Base-by-base conservation (phyloP, 805 yeast genomes). In the Pichia paraexigua region DNA sequence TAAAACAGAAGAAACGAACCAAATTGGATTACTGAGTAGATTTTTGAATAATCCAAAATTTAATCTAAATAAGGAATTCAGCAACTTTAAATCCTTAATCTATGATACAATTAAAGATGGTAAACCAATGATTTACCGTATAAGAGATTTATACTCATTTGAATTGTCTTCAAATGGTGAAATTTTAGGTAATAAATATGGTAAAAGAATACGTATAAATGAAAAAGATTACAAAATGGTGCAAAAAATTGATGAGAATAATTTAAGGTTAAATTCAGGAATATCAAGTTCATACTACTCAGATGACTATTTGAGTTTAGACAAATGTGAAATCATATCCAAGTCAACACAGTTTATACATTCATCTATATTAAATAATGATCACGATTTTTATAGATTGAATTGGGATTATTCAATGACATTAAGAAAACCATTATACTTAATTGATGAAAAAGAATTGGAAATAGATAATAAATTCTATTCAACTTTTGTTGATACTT, bases 361-460 rank as follows among this genome's bases (percentile, higher is more conserved):
- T 15, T 79, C 85, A 0, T 62, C 63, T 1, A 65, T 71, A 43
- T 68, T 77, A 47, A 54, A 58, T 3, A 68, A 71, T 66, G 61
- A 64, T 42, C 39, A 53, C 1, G 61, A 65, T n/a, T 60, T 79
- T 2, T 82, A 79, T 57, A 66, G 68, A 42, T 60, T 75, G 5
- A 83, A 80, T 54, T 53, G 69, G 43, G 58, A 63, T 17, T 77
- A 69, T 61, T 57, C 57, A 18, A 58, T 66, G 6, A 70, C 78
- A 1, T 61, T 82, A 22, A 57, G 69, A 1, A 65, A 70, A 49
- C 85, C 86, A 2, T 27, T 52, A 0, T 67, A 76, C 58, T 54
- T 64, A 49, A 21, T 49, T 3, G 48, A 56, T 6, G 54, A 20
- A 3, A 27, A 30, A 11, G 39, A 68, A 24, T 42, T 49, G 17